Conservation (phyloP, 768 basidiomycete genomes). For the Tylopilus subfusipes region DNA sequence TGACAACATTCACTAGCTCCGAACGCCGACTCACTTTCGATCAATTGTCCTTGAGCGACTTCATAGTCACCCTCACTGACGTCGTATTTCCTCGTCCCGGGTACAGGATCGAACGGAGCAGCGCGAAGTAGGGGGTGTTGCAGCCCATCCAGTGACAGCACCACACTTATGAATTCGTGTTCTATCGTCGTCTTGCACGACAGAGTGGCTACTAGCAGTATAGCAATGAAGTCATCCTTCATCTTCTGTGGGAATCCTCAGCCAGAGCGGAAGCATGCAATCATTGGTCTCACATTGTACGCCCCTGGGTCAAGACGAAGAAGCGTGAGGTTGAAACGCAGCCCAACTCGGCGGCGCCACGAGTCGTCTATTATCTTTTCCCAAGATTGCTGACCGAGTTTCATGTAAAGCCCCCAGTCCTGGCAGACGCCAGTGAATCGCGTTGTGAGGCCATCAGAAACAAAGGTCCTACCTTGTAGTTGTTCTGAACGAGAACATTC, state of each 20-base stretch:
- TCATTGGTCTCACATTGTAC: conserved; percentile 47
- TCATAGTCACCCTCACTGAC: conserved; percentile 32
- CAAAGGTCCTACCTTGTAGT: conserved; percentile 34
- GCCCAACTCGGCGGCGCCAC: conserved; percentile 54
- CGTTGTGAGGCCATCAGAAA: not conserved
- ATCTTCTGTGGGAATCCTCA: conserved; percentile 35
- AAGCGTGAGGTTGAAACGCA: conserved; percentile 57
- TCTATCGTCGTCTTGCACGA: conserved; percentile 49
- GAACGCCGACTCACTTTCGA: conserved; percentile 34
- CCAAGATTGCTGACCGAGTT: conserved; percentile 51
- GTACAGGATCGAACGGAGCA: conserved; percentile 28
- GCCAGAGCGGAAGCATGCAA: not conserved
- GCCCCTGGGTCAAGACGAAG: conserved; percentile 57
- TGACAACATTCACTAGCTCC: conserved; percentile 7
- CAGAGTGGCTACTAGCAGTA: conserved; percentile 51
- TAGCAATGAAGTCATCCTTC: conserved; percentile 49
- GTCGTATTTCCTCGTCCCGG: conserved; percentile 25
- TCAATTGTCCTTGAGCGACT: conserved; percentile 34
- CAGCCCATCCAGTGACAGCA: conserved; percentile 58
- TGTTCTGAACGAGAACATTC: conserved; percentile 54
- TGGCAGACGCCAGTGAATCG: conserved; percentile 23
- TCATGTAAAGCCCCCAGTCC: conserved; percentile 63
- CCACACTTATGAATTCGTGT: conserved; percentile 50
- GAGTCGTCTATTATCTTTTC: conserved; percentile 48
- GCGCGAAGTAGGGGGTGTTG: conserved; percentile 49